Conservation (phyloP, 805 yeast species). For the Starmerella asiatica region DNA sequence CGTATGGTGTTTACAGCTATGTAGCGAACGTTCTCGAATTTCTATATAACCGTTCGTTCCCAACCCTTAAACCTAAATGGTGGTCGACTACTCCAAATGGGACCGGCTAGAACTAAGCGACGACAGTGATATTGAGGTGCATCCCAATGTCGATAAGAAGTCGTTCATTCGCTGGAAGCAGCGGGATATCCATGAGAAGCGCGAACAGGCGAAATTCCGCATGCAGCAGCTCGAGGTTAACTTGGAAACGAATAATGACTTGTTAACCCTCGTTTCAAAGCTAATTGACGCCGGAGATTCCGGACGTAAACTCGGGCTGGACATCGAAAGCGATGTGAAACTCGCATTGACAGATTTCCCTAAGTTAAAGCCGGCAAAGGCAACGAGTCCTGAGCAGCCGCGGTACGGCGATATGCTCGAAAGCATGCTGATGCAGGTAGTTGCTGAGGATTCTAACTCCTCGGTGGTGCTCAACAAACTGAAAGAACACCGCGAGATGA, state of each 20-base stretch:
- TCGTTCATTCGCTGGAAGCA: conserved; percentile 95
- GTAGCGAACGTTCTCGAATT: no score
- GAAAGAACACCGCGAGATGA: conserved; percentile 42
- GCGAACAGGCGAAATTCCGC: conserved; percentile 66
- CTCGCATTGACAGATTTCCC: conserved; percentile 20
- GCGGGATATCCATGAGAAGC: conserved; percentile 88
- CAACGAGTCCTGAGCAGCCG: conserved; percentile 26
- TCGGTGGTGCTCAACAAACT: conserved; percentile 28
- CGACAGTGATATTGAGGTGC: conserved; percentile 94
- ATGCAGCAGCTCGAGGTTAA: conserved; percentile 65
- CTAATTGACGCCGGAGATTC: conserved; percentile 36
- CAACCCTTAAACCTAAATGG: conserved; percentile 43
- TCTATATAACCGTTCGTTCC: no score
- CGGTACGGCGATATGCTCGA: conserved; percentile 87
- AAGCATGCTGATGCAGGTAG: conserved; percentile 68
- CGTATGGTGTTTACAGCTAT: no score
- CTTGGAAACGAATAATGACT: conserved; percentile 61
- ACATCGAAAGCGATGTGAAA: conserved; percentile 20
- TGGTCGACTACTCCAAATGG: conserved; percentile 94
- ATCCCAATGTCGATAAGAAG: conserved; percentile 89
- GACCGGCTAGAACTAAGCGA: conserved; percentile 91
- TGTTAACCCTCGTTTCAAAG: conserved; percentile 59
- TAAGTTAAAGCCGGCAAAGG: conserved; percentile 23
- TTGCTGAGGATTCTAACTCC: conserved; percentile 40
- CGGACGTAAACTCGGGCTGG: conserved; percentile 20